These are phyloP conservation scores for Thalassiosira mediterranea DNA, from an alignment of 352 stramenopile genomes.

Conservation along the genomic window DNA sequence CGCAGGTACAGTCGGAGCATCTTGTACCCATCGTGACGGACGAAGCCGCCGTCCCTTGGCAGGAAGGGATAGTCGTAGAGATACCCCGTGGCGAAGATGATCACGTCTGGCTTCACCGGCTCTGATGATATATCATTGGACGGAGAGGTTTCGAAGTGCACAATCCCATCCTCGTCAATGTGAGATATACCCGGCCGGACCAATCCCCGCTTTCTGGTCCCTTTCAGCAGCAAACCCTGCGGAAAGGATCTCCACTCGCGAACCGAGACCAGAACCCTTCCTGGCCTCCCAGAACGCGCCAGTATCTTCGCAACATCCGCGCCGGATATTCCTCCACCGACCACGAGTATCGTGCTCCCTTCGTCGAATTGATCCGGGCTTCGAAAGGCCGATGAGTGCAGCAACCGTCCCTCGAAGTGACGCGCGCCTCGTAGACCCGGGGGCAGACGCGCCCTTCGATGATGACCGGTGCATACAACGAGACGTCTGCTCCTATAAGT, in stretches of 20 bases:
- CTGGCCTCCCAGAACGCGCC: not conserved
- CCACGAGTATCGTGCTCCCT: not conserved
- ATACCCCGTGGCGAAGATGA: conserved; percentile 9
- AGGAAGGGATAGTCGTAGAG: conserved; percentile 2
- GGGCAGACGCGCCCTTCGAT: not conserved
- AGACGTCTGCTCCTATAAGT: conserved; percentile 2
- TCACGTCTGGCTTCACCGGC: not conserved
- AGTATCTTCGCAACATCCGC: conserved; percentile 3
- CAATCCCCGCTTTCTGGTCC: not conserved
- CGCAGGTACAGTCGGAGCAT: not conserved
- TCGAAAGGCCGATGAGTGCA: conserved; percentile 7
- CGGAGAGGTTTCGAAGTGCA: not conserved
- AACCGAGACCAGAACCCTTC: not conserved
- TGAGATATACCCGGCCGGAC: not conserved
- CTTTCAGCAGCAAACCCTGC: not conserved
- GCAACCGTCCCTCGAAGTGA: not conserved
- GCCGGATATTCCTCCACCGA: conserved; percentile 2
- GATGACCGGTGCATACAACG: conserved; percentile 4
- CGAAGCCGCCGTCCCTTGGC: not conserved
- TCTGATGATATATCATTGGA: not conserved
- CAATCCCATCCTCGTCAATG: not conserved
- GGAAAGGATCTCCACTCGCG: not conserved
- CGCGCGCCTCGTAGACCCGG: not conserved
- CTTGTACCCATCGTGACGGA: not conserved
- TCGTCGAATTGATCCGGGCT: not conserved